Evolutionary conservation across 2,329 filamentous ascomycete genomes (phyloP), one percentile per base, ranked within the genome.

Genomic region (Trichoderma pleuroti): DNA sequence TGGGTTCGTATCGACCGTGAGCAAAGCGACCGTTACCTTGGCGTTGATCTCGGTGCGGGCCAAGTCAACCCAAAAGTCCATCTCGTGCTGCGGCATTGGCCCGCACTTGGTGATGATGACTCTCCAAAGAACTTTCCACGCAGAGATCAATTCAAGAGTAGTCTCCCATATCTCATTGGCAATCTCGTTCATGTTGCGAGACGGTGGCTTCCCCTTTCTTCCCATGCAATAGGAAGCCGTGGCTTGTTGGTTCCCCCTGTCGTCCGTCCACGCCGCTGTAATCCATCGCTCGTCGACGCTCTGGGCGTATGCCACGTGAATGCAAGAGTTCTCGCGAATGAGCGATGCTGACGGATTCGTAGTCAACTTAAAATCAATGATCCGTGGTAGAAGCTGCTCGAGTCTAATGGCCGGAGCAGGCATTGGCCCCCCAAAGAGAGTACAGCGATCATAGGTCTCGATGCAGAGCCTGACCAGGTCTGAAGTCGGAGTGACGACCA

Each of bases 191-290:
- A 93, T 87, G 1, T 82, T 77, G 16, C 83, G 86, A 9, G 86
- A 82, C 3, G 86, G 77, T 1, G 83, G 78, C 68, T 85, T 83
- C 74, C 86, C 83, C 80, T 88, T 86, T 72, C 90, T 84, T 18
- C 88, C 84, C 57, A 95, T 82, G 75, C 91, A 93, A 79, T 94
- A 95, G 0, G 92, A 91, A 0, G 90, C 87, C 18, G 87, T 92
- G 74, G 90, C 88, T 78, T 94, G 92, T 72, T 92, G 88, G 71
- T 87, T 88, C 2, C 93, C 93, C 30, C 87, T 87, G 74, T 90
- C 93, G 77, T 97, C 92, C 1, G 91, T 93, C 93, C 93, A 97
- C 0, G 91, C 91, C 7, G 89, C 91, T 14, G 90, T 91, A 46
- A 96, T 82, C 93, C 93, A 97, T 10, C 90, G 84, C 24, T 91